These are phyloP conservation scores for Malassezia slooffiae DNA, from an alignment of 1,284 basidiomycete genomes.

Conservation along the genomic window DNA sequence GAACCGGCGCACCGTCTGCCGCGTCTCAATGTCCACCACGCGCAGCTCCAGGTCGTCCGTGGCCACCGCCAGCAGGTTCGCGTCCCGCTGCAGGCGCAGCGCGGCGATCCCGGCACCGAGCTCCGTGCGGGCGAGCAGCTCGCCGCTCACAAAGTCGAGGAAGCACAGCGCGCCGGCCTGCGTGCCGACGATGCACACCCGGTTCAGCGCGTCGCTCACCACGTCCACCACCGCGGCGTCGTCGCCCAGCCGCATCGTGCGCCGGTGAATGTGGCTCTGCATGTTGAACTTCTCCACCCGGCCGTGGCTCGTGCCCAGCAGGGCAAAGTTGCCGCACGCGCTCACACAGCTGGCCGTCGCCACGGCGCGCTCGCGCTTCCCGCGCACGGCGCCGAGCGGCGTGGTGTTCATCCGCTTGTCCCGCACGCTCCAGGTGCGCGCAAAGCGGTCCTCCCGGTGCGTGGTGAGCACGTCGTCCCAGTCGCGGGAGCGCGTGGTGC, in stretches of 20 bases:
- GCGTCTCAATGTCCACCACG: slow-evolving; percentile 82
- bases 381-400: slow-evolving; percentile 18
- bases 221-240: slow-evolving; percentile 56
- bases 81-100: slow-evolving; percentile 70
- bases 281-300: slow-evolving; percentile 42
- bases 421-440: slow-evolving; percentile 34
- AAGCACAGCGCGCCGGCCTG: slow-evolving; percentile 76
- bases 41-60: slow-evolving; percentile 78
- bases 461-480: slow-evolving; percentile 95
- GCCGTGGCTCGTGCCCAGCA: slow-evolving; percentile 51
- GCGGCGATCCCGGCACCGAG: slow-evolving; percentile 62
- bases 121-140: slow-evolving; percentile 56
- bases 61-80: slow-evolving; percentile 67
- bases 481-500: slow-evolving; percentile 71
- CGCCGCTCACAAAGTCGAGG: slow-evolving; percentile 84
- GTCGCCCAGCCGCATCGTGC: slow-evolving; percentile 46
- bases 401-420: slow-evolving; percentile 32
- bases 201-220: slow-evolving; percentile 75
- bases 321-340: slow-evolving; percentile 89
- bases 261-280: slow-evolving; percentile 78
- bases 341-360: slow-evolving; percentile 55
- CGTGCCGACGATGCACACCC: slow-evolving; percentile 67
- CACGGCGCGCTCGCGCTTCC: slow-evolving; percentile 48
- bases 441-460: slow-evolving; percentile 56
- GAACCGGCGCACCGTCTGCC: slow-evolving; percentile 73